phyloP scores from a whole-genome alignment of 2,329 filamentous ascomycete genomes.

The Nannizzia gypsea region DNA sequence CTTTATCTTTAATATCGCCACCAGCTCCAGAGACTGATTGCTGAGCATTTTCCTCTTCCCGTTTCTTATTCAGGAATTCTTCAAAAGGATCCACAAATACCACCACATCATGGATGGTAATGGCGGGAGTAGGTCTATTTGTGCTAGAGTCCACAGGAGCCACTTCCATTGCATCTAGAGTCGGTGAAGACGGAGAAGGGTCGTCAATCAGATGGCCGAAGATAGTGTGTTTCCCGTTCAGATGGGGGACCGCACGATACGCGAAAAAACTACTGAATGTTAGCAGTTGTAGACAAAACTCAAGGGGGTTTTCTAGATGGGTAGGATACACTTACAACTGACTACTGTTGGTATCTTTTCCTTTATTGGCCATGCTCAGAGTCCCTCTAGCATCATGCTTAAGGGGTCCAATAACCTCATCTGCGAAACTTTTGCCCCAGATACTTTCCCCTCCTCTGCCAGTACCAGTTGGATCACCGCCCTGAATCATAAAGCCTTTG shows the following conservation, averaged over 20 bases:
- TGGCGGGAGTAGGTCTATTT: slow-evolving; percentile 63
- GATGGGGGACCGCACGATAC: slow-evolving; percentile 71
- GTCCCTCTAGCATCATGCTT: slow-evolving; percentile 73
- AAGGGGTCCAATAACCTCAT: slow-evolving; percentile 82
- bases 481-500: slow-evolving; percentile 94
- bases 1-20: slow-evolving; percentile 22
- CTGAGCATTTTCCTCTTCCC: slow-evolving; percentile 48
- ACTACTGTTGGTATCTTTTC: slow-evolving; percentile 90
- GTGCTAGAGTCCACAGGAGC: slow-evolving; percentile 59
- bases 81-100: slow-evolving; percentile 92
- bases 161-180: slow-evolving; percentile 62
- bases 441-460: slow-evolving; percentile 81
- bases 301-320: slow-evolving; percentile 21
- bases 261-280: slow-evolving; percentile 56
- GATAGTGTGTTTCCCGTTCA: slow-evolving; percentile 94
- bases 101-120: slow-evolving; percentile 68
- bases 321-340: slow-evolving; percentile 51
- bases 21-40: not conserved
- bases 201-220: slow-evolving; percentile 76
- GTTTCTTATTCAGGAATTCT: slow-evolving; percentile 71
- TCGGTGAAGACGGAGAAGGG: slow-evolving; percentile 33
- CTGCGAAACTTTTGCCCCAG: slow-evolving; percentile 88
- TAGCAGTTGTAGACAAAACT: not conserved
- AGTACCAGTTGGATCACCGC: slow-evolving; percentile 85
- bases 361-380: slow-evolving; percentile 94